phyloP scores from a whole-genome alignment of 805 yeast species.

The Candida vartiovaarae region DNA sequence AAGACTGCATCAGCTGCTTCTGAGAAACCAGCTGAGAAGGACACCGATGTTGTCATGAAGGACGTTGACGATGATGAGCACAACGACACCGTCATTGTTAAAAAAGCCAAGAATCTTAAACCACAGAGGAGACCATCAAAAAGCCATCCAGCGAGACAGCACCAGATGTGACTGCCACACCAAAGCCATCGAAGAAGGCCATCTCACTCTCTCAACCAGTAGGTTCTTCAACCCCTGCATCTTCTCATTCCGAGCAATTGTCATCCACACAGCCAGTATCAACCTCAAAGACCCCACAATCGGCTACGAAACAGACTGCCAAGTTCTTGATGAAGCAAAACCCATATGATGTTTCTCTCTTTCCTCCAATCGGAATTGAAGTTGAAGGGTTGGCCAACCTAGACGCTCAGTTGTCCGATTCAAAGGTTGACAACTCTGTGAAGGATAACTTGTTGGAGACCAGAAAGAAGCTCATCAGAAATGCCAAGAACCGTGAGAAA shows the following conservation, averaged over 20 bases:
- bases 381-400: neutral
- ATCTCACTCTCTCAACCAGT: neutral
- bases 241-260: neutral
- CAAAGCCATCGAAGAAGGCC: neutral
- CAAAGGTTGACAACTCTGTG: neutral
- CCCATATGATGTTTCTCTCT: neutral
- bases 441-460: neutral
- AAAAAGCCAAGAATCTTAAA: neutral
- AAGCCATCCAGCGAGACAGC: neutral
- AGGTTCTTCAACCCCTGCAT: neutral
- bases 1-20: neutral
- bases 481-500: conserved; percentile 6
- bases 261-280: no score
- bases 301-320: neutral
- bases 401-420: neutral
- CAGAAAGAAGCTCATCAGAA: conserved; percentile 7
- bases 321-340: neutral
- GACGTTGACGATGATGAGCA: neutral
- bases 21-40: neutral
- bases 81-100: neutral
- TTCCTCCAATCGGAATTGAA: neutral
- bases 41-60: conserved; percentile 3
- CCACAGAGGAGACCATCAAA: neutral
- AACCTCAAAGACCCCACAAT: neutral
- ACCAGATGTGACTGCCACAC: neutral